A percentile compares a stretch with the other conserved stretches of the same genome.
Conservation (phyloP, 345 rosid genomes). For the Sonneratia alba region DNA sequence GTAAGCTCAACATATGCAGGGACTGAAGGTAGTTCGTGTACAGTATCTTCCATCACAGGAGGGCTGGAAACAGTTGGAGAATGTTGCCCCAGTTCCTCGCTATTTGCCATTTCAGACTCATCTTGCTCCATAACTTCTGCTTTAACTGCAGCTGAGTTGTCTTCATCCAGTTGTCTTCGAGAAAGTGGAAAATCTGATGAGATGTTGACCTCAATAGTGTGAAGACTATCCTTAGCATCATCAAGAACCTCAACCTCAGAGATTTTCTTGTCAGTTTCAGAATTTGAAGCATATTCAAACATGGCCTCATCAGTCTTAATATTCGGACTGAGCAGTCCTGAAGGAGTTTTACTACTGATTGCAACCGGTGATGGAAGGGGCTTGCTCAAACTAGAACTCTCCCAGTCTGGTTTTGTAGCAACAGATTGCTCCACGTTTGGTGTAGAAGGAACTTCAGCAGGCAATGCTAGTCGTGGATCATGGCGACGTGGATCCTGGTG, state of each 20-base stretch:
- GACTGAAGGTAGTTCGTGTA: constrained; percentile 51
- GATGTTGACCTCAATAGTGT: constrained; percentile 30
- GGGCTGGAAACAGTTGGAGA: constrained; percentile 31
- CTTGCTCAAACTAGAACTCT: constrained; percentile 38
- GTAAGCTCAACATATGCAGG: constrained; percentile 69
- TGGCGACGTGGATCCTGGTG: constrained; percentile 96
- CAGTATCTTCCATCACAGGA: constrained; percentile 50
- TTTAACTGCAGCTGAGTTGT: constrained; percentile 28
- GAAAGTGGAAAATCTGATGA: constrained; percentile 39
- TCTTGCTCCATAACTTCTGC: constrained; percentile 34
- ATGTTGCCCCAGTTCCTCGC: constrained; percentile 41
- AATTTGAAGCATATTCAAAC: constrained; percentile 29
- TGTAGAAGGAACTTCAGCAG: constrained; percentile 33
- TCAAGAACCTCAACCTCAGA: constrained; percentile 35
- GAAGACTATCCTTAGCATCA: constrained; percentile 31
- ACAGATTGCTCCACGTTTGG: constrained; percentile 39
- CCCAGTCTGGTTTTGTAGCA: constrained; percentile 34
- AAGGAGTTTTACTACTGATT: constrained; percentile 26
- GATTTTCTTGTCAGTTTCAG: constrained; percentile 31
- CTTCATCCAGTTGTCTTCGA: constrained; percentile 36
- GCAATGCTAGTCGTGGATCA: constrained; percentile 68
- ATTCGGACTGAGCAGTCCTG: constrained; percentile 22
- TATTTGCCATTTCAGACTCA: constrained; percentile 31
- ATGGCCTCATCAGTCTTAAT: constrained; percentile 33
- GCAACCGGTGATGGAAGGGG: constrained; percentile 29